Conservation (phyloP, 192 early-diverging fungal species). For the Thamnidium elegans region DNA sequence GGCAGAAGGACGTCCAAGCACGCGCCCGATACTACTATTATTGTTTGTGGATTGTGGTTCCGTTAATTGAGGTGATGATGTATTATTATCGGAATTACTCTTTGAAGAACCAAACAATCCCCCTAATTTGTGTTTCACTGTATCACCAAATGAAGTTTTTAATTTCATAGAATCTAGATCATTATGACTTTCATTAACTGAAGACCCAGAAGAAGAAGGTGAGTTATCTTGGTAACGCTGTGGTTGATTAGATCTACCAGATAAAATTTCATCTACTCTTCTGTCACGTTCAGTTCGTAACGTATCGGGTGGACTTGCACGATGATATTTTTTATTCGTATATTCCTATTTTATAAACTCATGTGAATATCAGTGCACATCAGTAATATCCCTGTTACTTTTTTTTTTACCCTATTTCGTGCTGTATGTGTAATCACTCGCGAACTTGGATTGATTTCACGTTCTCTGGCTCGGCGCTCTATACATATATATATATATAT, state of each 20-base stretch:
- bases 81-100: not conserved
- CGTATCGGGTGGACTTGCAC: not conserved
- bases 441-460: not conserved
- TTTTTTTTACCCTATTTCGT: not conserved
- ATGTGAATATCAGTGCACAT: not conserved
- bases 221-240: not conserved
- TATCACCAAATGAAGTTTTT: not conserved
- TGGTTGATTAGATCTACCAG: slow-evolving; percentile 2
- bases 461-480: slow-evolving; percentile 10
- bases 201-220: not conserved
- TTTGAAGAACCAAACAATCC: not conserved
- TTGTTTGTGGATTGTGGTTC: not conserved
- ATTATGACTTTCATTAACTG: not conserved
- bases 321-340: not conserved
- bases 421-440: not conserved
- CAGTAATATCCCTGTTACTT: not conserved
- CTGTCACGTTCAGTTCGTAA: slow-evolving; percentile 19
- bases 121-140: slow-evolving; percentile 7
- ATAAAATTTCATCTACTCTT: slow-evolving; percentile 24
- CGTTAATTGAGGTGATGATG: not conserved
- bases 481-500: not conserved
- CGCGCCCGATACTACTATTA: not conserved
- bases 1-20: slow-evolving; percentile 6
- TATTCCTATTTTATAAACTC: slow-evolving; percentile 1
- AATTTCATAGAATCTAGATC: not conserved